Percentiles rank a stretch among this genome's conserved stretches.
phyloP scores from a whole-genome alignment of 108 stramenopile species.

The Pseudonitzschia delicatissima region DNA sequence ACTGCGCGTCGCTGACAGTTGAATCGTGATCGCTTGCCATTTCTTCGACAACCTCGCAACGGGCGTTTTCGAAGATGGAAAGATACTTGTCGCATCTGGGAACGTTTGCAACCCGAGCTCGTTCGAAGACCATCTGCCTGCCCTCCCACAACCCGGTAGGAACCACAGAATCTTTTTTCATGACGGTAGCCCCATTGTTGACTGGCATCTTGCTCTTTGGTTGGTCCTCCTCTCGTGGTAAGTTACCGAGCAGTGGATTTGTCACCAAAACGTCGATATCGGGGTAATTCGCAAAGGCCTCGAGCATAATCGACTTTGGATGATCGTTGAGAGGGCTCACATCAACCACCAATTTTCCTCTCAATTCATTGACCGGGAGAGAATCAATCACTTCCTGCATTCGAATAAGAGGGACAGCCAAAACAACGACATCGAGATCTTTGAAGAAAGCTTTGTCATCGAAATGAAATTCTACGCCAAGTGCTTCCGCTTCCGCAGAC shows the following conservation, averaged over 20 bases:
- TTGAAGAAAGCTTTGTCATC: slow-evolving; percentile 63
- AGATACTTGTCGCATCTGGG: slow-evolving; percentile 81
- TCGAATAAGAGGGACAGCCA: slow-evolving; percentile 76
- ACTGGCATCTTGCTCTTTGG: background rate
- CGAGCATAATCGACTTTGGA: slow-evolving; percentile 66
- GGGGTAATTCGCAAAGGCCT: slow-evolving; percentile 52
- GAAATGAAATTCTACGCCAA: slow-evolving; percentile 68
- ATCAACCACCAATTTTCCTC: slow-evolving; percentile 78
- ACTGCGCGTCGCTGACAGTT: slow-evolving; percentile 91
- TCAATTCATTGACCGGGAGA: slow-evolving; percentile 51
- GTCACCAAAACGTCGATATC: slow-evolving; percentile 89
- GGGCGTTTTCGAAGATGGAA: slow-evolving; percentile 82
- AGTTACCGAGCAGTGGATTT: slow-evolving; percentile 92
- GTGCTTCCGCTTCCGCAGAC: slow-evolving; percentile 69
- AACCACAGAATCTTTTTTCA: background rate
- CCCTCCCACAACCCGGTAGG: slow-evolving; percentile 69
- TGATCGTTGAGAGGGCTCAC: slow-evolving; percentile 67
- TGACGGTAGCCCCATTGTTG: background rate
- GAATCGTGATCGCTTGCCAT: slow-evolving; percentile 90
- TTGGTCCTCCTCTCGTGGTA: background rate
- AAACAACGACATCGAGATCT: slow-evolving; percentile 73
- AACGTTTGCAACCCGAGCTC: slow-evolving; percentile 69
- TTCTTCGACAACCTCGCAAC: slow-evolving; percentile 87
- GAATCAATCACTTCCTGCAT: slow-evolving; percentile 67
- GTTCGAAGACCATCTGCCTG: slow-evolving; percentile 90